These are phyloP conservation scores for Trapa bicornis DNA, from an alignment of 345 rosid species.

Conservation along the genomic window DNA sequence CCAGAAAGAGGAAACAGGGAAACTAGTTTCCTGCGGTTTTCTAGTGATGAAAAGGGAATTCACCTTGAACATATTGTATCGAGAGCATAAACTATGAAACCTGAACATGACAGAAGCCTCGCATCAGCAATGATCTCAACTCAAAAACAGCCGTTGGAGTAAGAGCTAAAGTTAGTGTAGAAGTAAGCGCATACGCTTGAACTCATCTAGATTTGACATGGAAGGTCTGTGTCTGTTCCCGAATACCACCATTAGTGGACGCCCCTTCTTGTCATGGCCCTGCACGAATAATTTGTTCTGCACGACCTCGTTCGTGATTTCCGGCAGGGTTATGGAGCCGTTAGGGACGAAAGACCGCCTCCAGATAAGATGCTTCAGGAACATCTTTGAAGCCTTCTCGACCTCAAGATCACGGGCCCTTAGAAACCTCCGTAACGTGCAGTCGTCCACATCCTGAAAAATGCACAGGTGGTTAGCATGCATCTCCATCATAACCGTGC, in stretches of 20 bases:
- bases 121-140: background rate
- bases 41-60: background rate
- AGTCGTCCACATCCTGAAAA: constrained; percentile 66
- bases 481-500: background rate
- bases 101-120: constrained; percentile 15
- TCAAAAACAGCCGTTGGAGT: background rate
- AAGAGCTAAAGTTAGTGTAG: background rate
- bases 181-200: constrained; percentile 44
- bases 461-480: background rate
- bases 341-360: constrained; percentile 40
- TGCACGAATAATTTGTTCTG: constrained; percentile 60
- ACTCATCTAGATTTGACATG: constrained; percentile 52
- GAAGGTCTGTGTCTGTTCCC: constrained; percentile 56
- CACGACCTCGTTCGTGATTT: constrained; percentile 45
- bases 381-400: constrained; percentile 64
- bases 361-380: constrained; percentile 70
- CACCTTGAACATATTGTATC: constrained; percentile 67
- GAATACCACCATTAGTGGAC: constrained; percentile 44
- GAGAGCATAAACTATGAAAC: constrained; percentile 49
- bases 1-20: background rate
- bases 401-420: constrained; percentile 77
- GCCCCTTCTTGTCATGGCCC: constrained; percentile 61
- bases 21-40: background rate
- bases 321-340: constrained; percentile 40
- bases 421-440: constrained; percentile 66